Percentiles rank a stretch among this genome's conserved stretches.
phyloP scores from a whole-genome alignment of 495 filamentous ascomycete species.

The Aspergillus wentii region DNA sequence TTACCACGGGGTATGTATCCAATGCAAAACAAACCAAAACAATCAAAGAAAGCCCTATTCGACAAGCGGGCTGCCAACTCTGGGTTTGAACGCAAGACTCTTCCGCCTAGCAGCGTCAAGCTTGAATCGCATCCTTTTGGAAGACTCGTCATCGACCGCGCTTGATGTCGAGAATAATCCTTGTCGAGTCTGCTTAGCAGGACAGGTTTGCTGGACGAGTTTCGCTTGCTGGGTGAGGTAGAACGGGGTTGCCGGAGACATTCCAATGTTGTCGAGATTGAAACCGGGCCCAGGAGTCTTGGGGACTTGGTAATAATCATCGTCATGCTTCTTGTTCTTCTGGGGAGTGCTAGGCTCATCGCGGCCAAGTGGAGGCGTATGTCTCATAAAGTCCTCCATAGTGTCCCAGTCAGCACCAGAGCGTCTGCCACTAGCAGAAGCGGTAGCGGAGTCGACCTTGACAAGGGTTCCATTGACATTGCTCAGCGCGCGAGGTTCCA shows the following conservation, averaged over 20 bases:
- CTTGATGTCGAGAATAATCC: constrained; percentile 34
- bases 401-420: constrained; percentile 34
- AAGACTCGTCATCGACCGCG: constrained; percentile 25
- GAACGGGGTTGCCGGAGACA: constrained; percentile 52
- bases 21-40: background rate
- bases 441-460: constrained; percentile 23
- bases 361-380: constrained; percentile 20
- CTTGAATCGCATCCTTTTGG: constrained; percentile 53
- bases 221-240: constrained; percentile 48
- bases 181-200: constrained; percentile 55
- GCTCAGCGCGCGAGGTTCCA: constrained; percentile 78
- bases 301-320: constrained; percentile 24
- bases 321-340: constrained; percentile 7
- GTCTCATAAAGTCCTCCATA: constrained; percentile 28
- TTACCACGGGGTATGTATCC: background rate
- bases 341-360: constrained; percentile 16
- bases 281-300: constrained; percentile 31
- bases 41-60: constrained; percentile 5
- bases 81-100: constrained; percentile 77
- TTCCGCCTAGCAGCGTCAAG: constrained; percentile 73
- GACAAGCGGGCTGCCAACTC: constrained; percentile 67
- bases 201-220: constrained; percentile 67
- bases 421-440: constrained; percentile 22
- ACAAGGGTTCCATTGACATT: constrained; percentile 65
- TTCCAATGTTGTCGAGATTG: constrained; percentile 38